Conservation (phyloP, 2,329 filamentous ascomycete species). For the Xylaria arbuscula region DNA sequence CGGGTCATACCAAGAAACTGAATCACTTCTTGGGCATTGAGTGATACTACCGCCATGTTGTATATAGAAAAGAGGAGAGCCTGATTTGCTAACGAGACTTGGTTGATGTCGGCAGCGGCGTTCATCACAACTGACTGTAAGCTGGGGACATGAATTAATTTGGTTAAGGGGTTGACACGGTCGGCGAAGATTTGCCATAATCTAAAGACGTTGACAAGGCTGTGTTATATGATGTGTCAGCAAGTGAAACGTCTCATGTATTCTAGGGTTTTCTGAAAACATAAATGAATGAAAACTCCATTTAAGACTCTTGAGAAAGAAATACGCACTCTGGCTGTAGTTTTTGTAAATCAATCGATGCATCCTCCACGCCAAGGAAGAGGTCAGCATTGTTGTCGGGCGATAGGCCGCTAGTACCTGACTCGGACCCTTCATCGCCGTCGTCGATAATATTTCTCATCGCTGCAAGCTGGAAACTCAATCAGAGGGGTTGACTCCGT, state of each 20-base stretch:
- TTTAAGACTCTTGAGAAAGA: neutral
- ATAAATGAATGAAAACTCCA: neutral
- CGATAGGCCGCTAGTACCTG: conserved; percentile 21
- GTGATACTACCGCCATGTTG: conserved; percentile 55
- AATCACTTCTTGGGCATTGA: conserved; percentile 54
- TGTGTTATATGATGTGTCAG: conserved; percentile 20
- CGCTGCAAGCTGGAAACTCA: conserved; percentile 30
- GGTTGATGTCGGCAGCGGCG: conserved; percentile 55
- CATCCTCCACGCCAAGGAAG: conserved; percentile 36
- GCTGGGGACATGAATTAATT: conserved; percentile 65
- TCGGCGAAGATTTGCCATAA: conserved; percentile 67
- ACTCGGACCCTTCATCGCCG: conserved; percentile 36
- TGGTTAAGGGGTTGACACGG: conserved; percentile 67
- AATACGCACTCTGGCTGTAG: conserved; percentile 38
- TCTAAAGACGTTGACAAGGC: conserved; percentile 57
- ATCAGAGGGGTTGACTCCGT: conserved; percentile 12
- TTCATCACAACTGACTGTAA: conserved; percentile 61
- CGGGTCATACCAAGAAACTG: conserved; percentile 35
- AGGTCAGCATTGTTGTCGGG: conserved; percentile 37
- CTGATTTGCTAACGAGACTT: conserved; percentile 54
- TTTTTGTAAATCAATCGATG: conserved; percentile 31
- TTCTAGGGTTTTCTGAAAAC: neutral
- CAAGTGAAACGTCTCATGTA: neutral
- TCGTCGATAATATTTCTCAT: conserved; percentile 38
- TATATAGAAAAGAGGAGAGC: conserved; percentile 62